Evolutionary conservation across 2,329 filamentous ascomycete genomes (phyloP).

Genomic region (Pyrenochaeta sp.): DNA sequence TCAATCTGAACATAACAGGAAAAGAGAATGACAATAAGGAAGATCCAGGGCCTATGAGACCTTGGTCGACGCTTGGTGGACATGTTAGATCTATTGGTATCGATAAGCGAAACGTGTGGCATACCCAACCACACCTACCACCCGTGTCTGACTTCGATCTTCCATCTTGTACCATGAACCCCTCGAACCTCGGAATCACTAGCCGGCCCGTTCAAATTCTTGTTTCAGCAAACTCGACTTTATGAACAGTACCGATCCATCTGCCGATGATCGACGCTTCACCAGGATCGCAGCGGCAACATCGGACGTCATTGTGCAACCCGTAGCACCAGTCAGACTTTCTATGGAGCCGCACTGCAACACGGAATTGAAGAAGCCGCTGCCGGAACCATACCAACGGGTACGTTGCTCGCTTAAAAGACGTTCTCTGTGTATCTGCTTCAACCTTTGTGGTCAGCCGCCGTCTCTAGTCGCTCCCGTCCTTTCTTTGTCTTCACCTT

Average conservation of each 20-base stretch:
- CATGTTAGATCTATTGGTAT: too few relatives aligned
- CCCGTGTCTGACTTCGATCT: too few relatives aligned
- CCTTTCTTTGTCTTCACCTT: background rate
- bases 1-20: too few relatives aligned
- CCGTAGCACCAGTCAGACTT: background rate
- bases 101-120: too few relatives aligned
- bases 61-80: too few relatives aligned
- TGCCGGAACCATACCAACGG: background rate
- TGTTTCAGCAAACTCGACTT: background rate
- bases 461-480: background rate
- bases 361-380: background rate
- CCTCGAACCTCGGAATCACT: background rate
- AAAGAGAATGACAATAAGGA: too few relatives aligned
- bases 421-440: too few relatives aligned
- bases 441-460: background rate
- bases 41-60: too few relatives aligned
- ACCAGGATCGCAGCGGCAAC: background rate
- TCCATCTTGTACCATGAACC: background rate
- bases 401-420: background rate
- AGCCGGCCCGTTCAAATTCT: background rate
- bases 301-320: background rate
- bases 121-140: too few relatives aligned
- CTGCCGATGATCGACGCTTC: background rate
- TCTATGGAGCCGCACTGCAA: background rate
- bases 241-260: background rate